Evolutionary conservation across 2,329 filamentous ascomycete species (phyloP), one percentile per base, ranked within the genome.

Genomic region (Madurella mycetomatis): DNA sequence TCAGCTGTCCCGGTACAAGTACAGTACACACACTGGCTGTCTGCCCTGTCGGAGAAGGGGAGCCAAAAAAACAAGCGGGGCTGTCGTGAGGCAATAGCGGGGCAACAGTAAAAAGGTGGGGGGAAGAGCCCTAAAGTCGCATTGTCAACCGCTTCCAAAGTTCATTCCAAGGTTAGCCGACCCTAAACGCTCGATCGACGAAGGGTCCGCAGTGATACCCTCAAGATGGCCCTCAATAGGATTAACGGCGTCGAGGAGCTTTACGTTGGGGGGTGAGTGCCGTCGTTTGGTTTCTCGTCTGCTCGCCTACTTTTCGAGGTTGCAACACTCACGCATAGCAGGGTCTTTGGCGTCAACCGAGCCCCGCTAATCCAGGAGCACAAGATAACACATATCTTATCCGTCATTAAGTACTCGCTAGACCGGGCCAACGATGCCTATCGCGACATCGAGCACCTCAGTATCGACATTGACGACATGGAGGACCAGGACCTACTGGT

Each of bases 331-430:
- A 31, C 12, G 65, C 73, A 19, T 66, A 62, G 53, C 71, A 95
- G 92, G 54, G 81, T 95, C 60, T 92, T 92, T 74, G 84, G 87
- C 41, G 75, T 96, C 59, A 84, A 85, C 56, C 85, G 87, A 57
- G 85, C 85, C 57, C 79, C 86, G 51, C 80, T 85, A 37, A 77
- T 97, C 47, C 74, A 81, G 60, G 81, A 87, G 59, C 83, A 84
- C 61, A 84, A 86, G 61, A 90, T 99, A 69, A 95, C 91, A 2
- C 92, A 96, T 72, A 82, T 97, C 31, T 77, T 97, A n/a, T 95
- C 92, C 4, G 88, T 94, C 55, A 72, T 83, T 65, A 76, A 78
- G 55, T 72, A 69, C 59, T 68, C 69, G 2, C 71, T 79, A 39
- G 74, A 78, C 47, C 74, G 72, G 59, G 78, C 76, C 65, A 77